phyloP scores from a whole-genome alignment of 352 stramenopile genomes.

The Pythium rhizo-oryzae region DNA sequence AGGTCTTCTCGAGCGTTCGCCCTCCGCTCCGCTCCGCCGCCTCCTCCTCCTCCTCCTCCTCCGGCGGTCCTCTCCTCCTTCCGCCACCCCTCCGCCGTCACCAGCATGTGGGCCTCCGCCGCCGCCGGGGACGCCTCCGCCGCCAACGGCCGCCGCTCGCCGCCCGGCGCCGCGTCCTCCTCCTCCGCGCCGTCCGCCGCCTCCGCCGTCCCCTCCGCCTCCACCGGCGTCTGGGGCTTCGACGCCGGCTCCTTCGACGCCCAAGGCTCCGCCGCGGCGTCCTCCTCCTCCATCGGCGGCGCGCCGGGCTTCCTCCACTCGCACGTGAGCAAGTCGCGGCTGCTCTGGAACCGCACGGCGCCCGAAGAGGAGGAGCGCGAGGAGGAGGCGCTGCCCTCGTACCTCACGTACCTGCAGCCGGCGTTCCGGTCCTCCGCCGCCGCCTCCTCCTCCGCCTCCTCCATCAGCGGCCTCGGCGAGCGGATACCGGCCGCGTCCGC shows the following conservation, averaged over 20 bases:
- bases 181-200: neutral
- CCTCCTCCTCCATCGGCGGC: conserved; percentile 12
- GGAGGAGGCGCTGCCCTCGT: conserved; percentile 71
- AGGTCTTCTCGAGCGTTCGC: neutral
- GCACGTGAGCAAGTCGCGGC: conserved; percentile 26
- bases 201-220: neutral
- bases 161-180: too few species aligned
- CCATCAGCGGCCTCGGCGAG: neutral
- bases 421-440: conserved; percentile 39
- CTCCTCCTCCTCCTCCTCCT: neutral
- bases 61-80: too few species aligned
- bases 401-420: conserved; percentile 68
- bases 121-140: neutral
- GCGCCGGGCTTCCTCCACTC: conserved; percentile 10
- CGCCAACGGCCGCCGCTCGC: conserved; percentile 4
- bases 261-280: too few species aligned
- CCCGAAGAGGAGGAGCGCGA: conserved; percentile 70
- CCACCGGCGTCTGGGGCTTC: conserved; percentile 4
- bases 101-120: conserved; percentile 9
- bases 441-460: neutral
- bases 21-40: neutral
- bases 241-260: conserved; percentile 11
- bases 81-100: neutral
- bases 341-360: conserved; percentile 69
- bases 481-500: conserved; percentile 2